Evolutionary conservation across 208 protist genomes (phyloP), one percentile per base, ranked within the genome.

Genomic region (Angomonas ambiguus): DNA sequence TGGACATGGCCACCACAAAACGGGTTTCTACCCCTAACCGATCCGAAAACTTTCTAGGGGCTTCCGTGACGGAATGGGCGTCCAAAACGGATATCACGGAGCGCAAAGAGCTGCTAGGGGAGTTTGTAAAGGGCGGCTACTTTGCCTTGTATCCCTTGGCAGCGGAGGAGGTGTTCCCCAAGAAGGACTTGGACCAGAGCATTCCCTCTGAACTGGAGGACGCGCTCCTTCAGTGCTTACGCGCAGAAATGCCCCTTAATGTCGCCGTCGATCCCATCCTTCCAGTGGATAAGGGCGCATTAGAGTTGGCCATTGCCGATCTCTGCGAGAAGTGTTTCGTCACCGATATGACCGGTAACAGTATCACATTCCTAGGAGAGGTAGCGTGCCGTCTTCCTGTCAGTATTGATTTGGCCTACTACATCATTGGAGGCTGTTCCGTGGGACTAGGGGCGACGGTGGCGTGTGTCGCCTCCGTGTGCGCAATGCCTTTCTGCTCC

Each of bases 321-420:
- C 72, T 96, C 25, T 68, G 77, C n/a, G 87, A 93, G 71, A 85
- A 88, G 66, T 88, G 78, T 71, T 71, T 91, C 69, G 83, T 87
- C 69, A 67, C 77, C 28, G 80, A 76, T 56, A 24, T 82, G 25
- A 69, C 72, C 22, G 74, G 71, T 42, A 55, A 77, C 60, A 75
- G 62, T 51, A 73, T 96, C 32, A 96, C 91, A 16, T 92, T 96
- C 57, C 51, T 82, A 1, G 91, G 91, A 32, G 91, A 96, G 78
- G 83, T 93, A 20, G 75, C 77, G 28, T 72, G 83, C 22, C 80
- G 91, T 1, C 66, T 96, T 45, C 87, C 91, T 28, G 68, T 94
- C 10, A 77, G 83, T 22, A 67, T 86, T 42, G 91, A 96, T 56
- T 69, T 94, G 58, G 67, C 86, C 6, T 76, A 79, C 67, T 82